phyloP scores from a whole-genome alignment of 2,329 filamentous ascomycete genomes.

The Colletotrichum orbiculare region DNA sequence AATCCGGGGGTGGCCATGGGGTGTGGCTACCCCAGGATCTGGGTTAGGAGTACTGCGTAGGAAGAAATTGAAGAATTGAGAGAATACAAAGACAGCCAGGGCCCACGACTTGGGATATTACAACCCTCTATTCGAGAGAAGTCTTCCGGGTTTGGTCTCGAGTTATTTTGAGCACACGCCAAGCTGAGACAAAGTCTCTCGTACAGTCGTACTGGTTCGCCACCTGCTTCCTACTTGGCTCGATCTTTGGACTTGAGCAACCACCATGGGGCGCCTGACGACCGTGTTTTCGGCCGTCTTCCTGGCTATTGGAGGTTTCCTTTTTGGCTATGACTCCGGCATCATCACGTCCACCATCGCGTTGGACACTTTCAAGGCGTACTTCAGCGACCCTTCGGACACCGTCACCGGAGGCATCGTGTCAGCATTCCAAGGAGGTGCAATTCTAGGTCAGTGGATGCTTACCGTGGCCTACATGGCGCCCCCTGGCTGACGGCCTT shows the following conservation, averaged over 20 bases:
- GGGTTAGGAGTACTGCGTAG: no score
- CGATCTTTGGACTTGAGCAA: neutral
- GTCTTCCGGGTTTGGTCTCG: no score
- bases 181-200: no score
- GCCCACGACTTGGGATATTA: conserved; percentile 24
- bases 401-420: conserved; percentile 41
- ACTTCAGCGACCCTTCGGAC: conserved; percentile 51
- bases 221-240: no score
- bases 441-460: conserved; percentile 35
- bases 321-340: conserved; percentile 60
- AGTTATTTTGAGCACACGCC: no score
- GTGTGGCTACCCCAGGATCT: conserved; percentile 6
- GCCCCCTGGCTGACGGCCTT: no score
- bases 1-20: conserved; percentile 14
- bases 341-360: conserved; percentile 51
- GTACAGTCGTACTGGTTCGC: no score
- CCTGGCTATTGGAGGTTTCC: conserved; percentile 42
- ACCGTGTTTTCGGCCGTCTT: conserved; percentile 40
- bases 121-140: neutral
- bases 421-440: conserved; percentile 43
- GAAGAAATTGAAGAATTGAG: neutral
- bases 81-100: conserved; percentile 5
- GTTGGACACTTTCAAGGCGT: conserved; percentile 48
- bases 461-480: no score
- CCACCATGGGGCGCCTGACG: conserved; percentile 34